Evolutionary conservation across 306 rosid genomes (phyloP).

Genomic region (Glycine tomentella): DNA sequence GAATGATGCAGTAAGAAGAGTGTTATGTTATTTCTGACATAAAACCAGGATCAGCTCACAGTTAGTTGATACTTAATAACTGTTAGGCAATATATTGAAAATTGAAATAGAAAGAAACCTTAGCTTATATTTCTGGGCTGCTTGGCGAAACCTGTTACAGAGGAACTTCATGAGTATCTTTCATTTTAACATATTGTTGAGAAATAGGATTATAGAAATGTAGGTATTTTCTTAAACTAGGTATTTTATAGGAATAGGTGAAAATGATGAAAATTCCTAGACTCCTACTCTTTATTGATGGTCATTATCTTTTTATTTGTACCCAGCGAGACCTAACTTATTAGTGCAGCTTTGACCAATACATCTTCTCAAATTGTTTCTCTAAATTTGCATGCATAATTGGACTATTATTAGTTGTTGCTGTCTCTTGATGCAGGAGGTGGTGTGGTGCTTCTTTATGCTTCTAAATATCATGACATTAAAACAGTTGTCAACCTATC

Average conservation of each 20-base stretch:
- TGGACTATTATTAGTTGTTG: neutral
- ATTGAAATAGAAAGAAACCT: neutral
- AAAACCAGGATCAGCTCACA: neutral
- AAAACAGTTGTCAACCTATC: too few relatives aligned
- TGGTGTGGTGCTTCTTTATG: too few relatives aligned
- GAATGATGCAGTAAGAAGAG: neutral
- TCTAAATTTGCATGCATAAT: constrained; percentile 16
- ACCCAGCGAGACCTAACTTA: constrained; percentile 20
- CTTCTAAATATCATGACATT: too few relatives aligned
- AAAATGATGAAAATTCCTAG: neutral
- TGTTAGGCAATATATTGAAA: constrained; percentile 8
- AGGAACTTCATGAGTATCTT: constrained; percentile 14
- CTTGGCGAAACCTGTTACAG: constrained; percentile 22
- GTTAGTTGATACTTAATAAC: constrained; percentile 13
- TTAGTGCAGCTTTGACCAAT: neutral
- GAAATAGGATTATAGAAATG: constrained; percentile 21
- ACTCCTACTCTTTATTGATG: constrained; percentile 5
- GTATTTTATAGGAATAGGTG: constrained; percentile 12
- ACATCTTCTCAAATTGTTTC: constrained; percentile 26
- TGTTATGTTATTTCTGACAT: constrained; percentile 21
- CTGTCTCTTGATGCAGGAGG: too few relatives aligned
- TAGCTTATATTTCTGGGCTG: constrained; percentile 24
- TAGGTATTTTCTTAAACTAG: constrained; percentile 16
- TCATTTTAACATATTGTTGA: constrained; percentile 4
- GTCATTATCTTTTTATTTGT: constrained; percentile 30